A percentile compares a stretch with the other conserved stretches of the same genome.
phyloP scores from a whole-genome alignment of 352 stramenopile genomes.

The Globisporangium lucens region DNA sequence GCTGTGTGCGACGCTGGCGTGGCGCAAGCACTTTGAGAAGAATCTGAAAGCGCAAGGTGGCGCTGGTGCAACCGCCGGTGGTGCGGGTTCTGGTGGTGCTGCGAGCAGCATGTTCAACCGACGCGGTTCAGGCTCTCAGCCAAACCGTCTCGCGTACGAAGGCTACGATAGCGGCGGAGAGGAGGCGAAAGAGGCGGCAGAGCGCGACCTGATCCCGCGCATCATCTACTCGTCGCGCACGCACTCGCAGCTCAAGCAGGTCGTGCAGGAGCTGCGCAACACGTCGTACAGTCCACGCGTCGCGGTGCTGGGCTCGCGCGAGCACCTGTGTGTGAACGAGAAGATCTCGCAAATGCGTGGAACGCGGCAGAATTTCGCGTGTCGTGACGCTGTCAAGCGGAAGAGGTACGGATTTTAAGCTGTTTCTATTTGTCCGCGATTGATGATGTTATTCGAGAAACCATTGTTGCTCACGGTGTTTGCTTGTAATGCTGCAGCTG shows the following conservation, averaged over 20 bases:
- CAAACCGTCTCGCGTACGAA: slow-evolving; percentile 47
- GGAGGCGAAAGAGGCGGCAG: slow-evolving; percentile 22
- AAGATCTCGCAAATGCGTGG: slow-evolving; percentile 88
- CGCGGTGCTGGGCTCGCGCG: slow-evolving; percentile 91
- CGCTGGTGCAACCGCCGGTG: not conserved
- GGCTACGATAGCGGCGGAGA: slow-evolving; percentile 27
- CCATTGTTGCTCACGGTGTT: not conserved
- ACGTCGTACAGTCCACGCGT: slow-evolving; percentile 91
- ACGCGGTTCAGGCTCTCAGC: slow-evolving; percentile 4
- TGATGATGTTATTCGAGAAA: not conserved
- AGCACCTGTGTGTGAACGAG: slow-evolving; percentile 97
- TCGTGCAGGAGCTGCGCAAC: slow-evolving; percentile 95
- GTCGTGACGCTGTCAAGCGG: slow-evolving; percentile 82
- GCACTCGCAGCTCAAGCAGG: slow-evolving; percentile 98
- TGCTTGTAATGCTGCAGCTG: slow-evolving; percentile 36
- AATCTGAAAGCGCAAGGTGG: slow-evolving; percentile 23
- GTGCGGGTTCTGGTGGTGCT: not conserved
- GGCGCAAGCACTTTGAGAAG: slow-evolving; percentile 80
- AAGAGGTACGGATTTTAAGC: slow-evolving; percentile 61
- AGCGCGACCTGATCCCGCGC: slow-evolving; percentile 56
- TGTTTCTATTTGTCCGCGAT: slow-evolving; percentile 3
- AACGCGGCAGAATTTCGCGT: slow-evolving; percentile 85
- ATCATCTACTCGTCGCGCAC: slow-evolving; percentile 99
- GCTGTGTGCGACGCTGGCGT: slow-evolving; percentile 93
- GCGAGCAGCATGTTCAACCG: slow-evolving; percentile 16